Evolutionary conservation across 345 rosid species (phyloP).

Genomic region (Corchorus olitorius): DNA sequence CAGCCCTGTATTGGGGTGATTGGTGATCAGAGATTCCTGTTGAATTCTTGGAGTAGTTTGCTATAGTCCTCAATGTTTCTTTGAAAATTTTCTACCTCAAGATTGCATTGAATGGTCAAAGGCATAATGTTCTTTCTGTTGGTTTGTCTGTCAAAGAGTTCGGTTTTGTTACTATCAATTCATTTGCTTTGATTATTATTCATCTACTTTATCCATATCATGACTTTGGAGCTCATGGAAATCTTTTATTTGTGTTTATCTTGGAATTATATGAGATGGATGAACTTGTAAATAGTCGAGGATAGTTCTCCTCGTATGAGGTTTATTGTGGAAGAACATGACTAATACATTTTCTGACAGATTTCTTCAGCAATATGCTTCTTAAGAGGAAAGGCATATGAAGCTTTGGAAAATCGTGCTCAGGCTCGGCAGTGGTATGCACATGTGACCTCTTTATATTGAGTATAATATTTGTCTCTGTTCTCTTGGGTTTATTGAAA

Average conservation of each 20-base stretch:
- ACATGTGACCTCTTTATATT: background rate
- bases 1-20: background rate
- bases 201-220: background rate
- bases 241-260: background rate
- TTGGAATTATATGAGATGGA: background rate
- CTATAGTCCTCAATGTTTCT: background rate
- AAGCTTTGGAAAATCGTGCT: constrained; percentile 88
- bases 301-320: background rate
- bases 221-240: background rate
- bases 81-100: background rate
- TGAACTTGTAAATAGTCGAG: background rate
- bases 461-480: background rate
- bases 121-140: background rate
- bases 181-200: background rate
- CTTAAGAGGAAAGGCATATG: constrained; percentile 88
- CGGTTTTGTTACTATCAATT: background rate
- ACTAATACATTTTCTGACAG: constrained; percentile 37
- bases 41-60: background rate
- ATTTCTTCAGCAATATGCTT: constrained; percentile 93
- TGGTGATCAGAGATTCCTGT: background rate
- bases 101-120: background rate
- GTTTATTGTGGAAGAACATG: background rate
- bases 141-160: background rate
- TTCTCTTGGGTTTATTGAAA: background rate
- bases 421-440: constrained; percentile 89